Percentiles rank a stretch among this genome's conserved stretches.
These are phyloP conservation scores for Helichrysum umbraculigerum DNA, from an alignment of 129 eudicot genomes.

Conservation along the genomic window DNA sequence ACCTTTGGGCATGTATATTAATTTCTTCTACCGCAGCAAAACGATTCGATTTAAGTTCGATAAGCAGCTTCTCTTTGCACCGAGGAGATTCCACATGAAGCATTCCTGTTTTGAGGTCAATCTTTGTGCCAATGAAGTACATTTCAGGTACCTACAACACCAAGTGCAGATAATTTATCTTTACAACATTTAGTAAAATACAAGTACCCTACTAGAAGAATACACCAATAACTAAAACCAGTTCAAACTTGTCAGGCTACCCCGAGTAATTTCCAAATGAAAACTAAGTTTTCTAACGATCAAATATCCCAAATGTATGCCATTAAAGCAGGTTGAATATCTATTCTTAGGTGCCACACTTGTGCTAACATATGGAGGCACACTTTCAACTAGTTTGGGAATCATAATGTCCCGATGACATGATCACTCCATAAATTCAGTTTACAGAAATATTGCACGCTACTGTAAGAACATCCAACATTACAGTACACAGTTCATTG, in stretches of 20 bases:
- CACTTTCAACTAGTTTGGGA: background rate
- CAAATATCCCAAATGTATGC: background rate
- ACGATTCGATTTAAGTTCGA: conserved; percentile 46
- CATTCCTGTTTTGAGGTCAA: conserved; percentile 69
- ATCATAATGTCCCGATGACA: background rate
- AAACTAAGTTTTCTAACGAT: background rate
- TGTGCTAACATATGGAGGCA: background rate
- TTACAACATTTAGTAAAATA: background rate
- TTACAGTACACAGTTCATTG: background rate
- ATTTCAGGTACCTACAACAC: conserved; percentile 78
- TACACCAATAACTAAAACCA: conserved; percentile 2
- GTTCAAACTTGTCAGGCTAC: background rate
- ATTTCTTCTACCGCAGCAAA: conserved; percentile 50
- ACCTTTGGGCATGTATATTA: conserved; percentile 75
- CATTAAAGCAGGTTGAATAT: background rate
- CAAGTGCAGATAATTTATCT: conserved; percentile 14
- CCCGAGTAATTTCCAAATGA: background rate
- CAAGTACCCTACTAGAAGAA: background rate
- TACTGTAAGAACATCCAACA: background rate
- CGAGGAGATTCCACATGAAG: conserved; percentile 71
- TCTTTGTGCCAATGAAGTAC: conserved; percentile 62
- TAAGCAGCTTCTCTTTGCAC: conserved; percentile 70
- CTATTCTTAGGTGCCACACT: background rate
- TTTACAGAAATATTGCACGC: background rate
- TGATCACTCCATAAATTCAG: background rate